Conservation (phyloP, 305 asterid genomes). For the Ajuga reptans region DNA sequence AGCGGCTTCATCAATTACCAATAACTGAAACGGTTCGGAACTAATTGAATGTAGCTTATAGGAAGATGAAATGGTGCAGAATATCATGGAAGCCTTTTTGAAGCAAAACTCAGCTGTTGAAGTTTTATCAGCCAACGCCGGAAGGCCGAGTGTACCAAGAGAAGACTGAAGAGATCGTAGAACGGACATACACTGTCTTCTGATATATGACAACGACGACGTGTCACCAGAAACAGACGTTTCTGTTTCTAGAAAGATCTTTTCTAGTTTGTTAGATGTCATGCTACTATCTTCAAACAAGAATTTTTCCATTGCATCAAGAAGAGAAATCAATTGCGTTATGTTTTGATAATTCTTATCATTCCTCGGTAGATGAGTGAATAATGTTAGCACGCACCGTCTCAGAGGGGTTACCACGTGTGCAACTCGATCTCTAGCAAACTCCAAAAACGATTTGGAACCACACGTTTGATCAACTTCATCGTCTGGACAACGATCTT, state of each 20-base stretch:
- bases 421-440: conserved; percentile 29
- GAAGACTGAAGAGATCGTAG: conserved; percentile 30
- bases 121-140: conserved; percentile 4
- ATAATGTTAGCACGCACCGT: conserved; percentile 28
- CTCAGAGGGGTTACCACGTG: conserved; percentile 28
- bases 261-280: conserved; percentile 30
- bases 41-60: conserved; percentile 32
- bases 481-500: conserved; percentile 12
- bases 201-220: conserved; percentile 23
- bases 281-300: conserved; percentile 33
- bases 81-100: conserved; percentile 39
- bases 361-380: conserved; percentile 45
- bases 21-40: conserved; percentile 34
- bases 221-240: conserved; percentile 7
- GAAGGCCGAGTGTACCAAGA: conserved; percentile 32
- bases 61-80: conserved; percentile 57
- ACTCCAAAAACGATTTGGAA: conserved; percentile 34
- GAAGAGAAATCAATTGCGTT: conserved; percentile 26
- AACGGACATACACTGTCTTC: conserved; percentile 29
- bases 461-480: conserved; percentile 12
- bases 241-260: conserved; percentile 17
- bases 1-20: conserved; percentile 73
- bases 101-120: conserved; percentile 34
- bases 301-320: conserved; percentile 28
- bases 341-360: conserved; percentile 31